phyloP scores from a whole-genome alignment of 192 early-diverging fungal species.

The Entomortierella parvispora region DNA sequence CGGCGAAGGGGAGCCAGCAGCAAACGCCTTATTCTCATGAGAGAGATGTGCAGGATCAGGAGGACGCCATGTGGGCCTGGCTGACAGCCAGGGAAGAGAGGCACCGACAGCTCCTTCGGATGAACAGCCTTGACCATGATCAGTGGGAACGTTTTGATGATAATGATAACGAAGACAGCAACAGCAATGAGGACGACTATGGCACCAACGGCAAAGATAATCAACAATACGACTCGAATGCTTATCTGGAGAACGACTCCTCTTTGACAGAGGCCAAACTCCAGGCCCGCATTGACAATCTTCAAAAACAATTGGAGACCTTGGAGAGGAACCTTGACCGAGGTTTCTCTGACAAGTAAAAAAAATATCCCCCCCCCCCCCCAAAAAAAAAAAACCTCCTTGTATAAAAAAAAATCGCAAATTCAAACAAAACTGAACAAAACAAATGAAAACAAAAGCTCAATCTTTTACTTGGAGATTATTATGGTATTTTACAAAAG shows the following conservation, averaged over 20 bases:
- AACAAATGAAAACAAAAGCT: no score
- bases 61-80: constrained; percentile 55
- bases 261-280: constrained; percentile 25
- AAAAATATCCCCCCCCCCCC: constrained; percentile 1
- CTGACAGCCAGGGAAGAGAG: constrained; percentile 42
- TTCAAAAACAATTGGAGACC: constrained; percentile 34
- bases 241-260: background rate
- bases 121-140: background rate
- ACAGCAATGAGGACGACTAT: constrained; percentile 1
- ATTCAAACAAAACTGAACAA: no score
- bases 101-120: constrained; percentile 26
- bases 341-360: background rate
- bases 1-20: no score
- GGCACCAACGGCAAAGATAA: background rate
- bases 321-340: constrained; percentile 22
- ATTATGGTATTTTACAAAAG: no score
- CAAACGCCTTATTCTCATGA: no score
- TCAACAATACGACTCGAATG: constrained; percentile 5
- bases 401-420: no score
- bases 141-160: background rate
- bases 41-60: constrained; percentile 22
- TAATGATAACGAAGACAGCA: constrained; percentile 15
- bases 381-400: background rate
- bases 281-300: constrained; percentile 32
- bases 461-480: background rate